Evolutionary conservation across 2,329 filamentous ascomycete genomes (phyloP).

Genomic region (Diaporthe sp.): DNA sequence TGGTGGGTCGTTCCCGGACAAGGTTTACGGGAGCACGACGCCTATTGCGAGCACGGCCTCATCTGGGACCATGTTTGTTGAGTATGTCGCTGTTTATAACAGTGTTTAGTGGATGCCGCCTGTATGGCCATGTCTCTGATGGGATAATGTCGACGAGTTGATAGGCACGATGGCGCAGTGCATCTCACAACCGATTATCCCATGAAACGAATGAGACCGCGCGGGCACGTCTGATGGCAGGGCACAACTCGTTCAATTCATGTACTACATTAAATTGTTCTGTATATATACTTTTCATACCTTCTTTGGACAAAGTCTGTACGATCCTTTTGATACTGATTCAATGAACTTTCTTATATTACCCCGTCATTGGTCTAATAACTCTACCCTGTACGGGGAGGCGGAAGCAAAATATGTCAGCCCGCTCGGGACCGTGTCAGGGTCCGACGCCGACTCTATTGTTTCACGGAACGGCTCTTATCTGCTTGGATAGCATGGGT

Average conservation of each 20-base stretch:
- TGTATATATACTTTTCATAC: not conserved
- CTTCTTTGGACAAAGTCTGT: not conserved
- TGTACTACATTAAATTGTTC: not conserved
- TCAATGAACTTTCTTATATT: too few relatives aligned
- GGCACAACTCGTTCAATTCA: not conserved
- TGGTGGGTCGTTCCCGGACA: slow-evolving; percentile 48
- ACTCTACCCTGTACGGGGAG: too few relatives aligned
- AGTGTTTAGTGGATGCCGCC: not conserved
- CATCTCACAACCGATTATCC: not conserved
- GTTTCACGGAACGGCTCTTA: too few relatives aligned
- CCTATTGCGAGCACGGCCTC: slow-evolving; percentile 38
- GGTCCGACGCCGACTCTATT: too few relatives aligned
- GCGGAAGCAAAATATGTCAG: too few relatives aligned
- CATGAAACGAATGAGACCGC: not conserved
- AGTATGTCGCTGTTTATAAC: slow-evolving; percentile 35
- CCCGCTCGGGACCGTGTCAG: too few relatives aligned
- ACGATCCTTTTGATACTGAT: too few relatives aligned
- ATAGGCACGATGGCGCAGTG: not conserved
- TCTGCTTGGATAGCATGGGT: too few relatives aligned
- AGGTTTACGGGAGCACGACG: slow-evolving; percentile 45
- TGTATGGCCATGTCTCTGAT: not conserved
- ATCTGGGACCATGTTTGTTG: slow-evolving; percentile 25
- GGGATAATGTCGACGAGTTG: not conserved
- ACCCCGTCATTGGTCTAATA: too few relatives aligned
- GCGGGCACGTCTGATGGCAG: not conserved